Conservation (phyloP, 306 rosid species). For the Dryas octopetala region DNA sequence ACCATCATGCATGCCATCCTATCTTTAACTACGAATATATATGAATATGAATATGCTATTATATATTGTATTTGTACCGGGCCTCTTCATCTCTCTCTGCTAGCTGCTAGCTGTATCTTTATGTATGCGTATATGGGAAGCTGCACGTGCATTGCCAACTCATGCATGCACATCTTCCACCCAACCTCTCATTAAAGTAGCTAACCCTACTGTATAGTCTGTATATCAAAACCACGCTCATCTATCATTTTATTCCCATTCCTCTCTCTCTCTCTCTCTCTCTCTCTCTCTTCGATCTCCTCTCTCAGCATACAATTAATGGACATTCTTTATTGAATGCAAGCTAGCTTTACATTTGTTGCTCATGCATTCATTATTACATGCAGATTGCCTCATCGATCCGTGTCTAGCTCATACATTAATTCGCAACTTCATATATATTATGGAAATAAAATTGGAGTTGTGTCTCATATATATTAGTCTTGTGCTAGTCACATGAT, state of each 20-base stretch:
- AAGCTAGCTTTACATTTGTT: slow-evolving; percentile 4
- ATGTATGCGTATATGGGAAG: slow-evolving; percentile 13
- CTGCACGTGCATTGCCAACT: slow-evolving; percentile 77
- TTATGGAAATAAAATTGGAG: too few species aligned
- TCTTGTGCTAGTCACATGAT: too few species aligned
- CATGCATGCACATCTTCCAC: slow-evolving; percentile 45
- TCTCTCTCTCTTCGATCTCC: background rate
- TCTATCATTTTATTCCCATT: too few species aligned
- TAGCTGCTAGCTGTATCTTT: background rate
- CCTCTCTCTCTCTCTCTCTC: background rate
- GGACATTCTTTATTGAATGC: too few species aligned
- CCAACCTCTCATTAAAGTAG: slow-evolving; percentile 19
- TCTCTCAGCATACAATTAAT: background rate
- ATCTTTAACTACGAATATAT: background rate
- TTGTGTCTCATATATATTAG: too few species aligned
- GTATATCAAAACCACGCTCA: too few species aligned
- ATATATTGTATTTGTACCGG: too few species aligned
- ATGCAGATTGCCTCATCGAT: background rate
- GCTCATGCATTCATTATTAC: background rate
- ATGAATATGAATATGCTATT: too few species aligned
- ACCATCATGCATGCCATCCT: background rate
- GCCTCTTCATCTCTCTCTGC: too few species aligned
- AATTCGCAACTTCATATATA: background rate
- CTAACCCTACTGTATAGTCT: background rate
- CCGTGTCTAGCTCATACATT: background rate